Evolutionary conservation across 2,329 filamentous ascomycete genomes (phyloP).

Genomic region (Waltergamsia citrina): DNA sequence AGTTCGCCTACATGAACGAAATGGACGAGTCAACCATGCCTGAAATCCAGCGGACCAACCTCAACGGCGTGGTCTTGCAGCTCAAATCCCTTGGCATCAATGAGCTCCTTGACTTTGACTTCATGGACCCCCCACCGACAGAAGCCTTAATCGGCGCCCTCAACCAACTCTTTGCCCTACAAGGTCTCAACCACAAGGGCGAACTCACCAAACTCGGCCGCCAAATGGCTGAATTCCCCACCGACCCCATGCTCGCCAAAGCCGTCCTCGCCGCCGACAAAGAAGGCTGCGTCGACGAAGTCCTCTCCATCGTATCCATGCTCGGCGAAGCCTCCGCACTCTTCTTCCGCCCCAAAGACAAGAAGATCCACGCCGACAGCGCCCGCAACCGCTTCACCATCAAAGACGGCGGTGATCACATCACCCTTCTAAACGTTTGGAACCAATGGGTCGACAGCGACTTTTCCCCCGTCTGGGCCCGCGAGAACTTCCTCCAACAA

Average conservation of each 20-base stretch:
- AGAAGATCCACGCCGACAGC: constrained; percentile 91
- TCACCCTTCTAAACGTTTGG: constrained; percentile 86
- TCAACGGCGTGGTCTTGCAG: constrained; percentile 74
- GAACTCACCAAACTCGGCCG: constrained; percentile 84
- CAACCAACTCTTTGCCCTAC: constrained; percentile 85
- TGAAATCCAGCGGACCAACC: constrained; percentile 84
- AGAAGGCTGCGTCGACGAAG: constrained; percentile 87
- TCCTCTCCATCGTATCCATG: constrained; percentile 91
- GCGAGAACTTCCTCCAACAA: constrained; percentile 91
- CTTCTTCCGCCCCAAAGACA: constrained; percentile 94
- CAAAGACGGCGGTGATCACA: constrained; percentile 83
- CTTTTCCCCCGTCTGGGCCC: constrained; percentile 78
- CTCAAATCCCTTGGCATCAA: constrained; percentile 89
- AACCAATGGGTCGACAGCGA: constrained; percentile 92
- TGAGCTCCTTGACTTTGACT: constrained; percentile 87
- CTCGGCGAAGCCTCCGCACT: constrained; percentile 78
- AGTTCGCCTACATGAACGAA: constrained; percentile 90
- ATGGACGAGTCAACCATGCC: constrained; percentile 87
- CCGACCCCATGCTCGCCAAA: constrained; percentile 85
- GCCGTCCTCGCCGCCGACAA: constrained; percentile 81
- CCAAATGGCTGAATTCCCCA: constrained; percentile 92
- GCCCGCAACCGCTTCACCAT: constrained; percentile 82
- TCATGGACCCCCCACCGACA: constrained; percentile 86
- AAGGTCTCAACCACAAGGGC: constrained; percentile 80
- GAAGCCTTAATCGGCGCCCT: constrained; percentile 83